These are phyloP conservation scores for Tetragonia tetragonoides DNA, from an alignment of 148 eudicot genomes.

Conservation along the genomic window DNA sequence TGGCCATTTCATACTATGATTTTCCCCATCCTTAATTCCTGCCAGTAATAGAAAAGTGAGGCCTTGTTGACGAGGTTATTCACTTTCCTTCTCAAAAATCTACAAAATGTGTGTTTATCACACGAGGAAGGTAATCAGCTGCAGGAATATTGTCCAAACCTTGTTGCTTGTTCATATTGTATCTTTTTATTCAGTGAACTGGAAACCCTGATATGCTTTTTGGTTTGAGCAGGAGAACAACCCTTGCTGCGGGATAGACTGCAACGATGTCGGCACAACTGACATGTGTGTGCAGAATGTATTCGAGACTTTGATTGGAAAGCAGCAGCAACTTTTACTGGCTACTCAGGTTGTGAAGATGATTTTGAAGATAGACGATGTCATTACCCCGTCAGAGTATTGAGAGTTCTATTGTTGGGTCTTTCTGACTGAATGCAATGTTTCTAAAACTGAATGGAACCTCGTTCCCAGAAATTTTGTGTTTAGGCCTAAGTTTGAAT, in stretches of 20 bases:
- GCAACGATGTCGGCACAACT: slow-evolving; percentile 84
- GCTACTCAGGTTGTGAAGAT: slow-evolving; percentile 98
- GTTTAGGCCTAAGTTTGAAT: slow-evolving; percentile 5
- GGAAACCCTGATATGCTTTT: neutral
- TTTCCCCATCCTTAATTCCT: neutral
- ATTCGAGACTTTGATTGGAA: slow-evolving; percentile 89
- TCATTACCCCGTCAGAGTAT: slow-evolving; percentile 76
- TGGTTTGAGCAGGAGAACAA: slow-evolving; percentile 38
- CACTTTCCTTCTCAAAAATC: neutral
- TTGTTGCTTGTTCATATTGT: too few relatives aligned
- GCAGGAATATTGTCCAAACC: neutral
- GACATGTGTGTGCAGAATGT: slow-evolving; percentile 95
- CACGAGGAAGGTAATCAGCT: neutral
- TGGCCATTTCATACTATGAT: neutral
- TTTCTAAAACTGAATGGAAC: neutral
- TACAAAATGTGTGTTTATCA: too few relatives aligned
- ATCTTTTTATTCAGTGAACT: neutral
- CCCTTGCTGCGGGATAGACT: slow-evolving; percentile 80
- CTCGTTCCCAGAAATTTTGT: slow-evolving; percentile 24
- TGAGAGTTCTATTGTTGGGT: slow-evolving; percentile 22
- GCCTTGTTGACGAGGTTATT: neutral
- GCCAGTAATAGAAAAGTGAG: neutral
- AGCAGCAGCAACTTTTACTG: slow-evolving; percentile 85
- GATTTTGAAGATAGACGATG: slow-evolving; percentile 96
- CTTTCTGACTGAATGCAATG: neutral